Evolutionary conservation across 441 rosid species (phyloP).

Genomic region (Euphorbia schlechtendalii): DNA sequence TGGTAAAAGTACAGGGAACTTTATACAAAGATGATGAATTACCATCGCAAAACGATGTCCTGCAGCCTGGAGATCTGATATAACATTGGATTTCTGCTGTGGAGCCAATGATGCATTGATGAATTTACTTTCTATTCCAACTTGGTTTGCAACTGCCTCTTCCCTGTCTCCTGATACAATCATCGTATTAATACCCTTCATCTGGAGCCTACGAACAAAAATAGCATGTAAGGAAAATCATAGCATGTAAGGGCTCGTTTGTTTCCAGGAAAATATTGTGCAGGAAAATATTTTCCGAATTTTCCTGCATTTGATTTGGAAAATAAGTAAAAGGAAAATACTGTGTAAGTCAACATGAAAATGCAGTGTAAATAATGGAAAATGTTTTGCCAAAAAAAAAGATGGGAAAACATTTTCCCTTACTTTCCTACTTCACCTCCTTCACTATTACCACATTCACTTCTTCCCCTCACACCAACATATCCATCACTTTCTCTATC

Average conservation of each 20-base stretch:
- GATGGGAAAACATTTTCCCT: too few species aligned
- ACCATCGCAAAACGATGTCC: conserved; percentile 93
- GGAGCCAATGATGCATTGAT: conserved; percentile 74
- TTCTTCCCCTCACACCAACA: too few species aligned
- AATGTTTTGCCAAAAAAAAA: too few species aligned
- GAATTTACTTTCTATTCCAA: conserved; percentile 58
- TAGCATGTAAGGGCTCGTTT: not conserved
- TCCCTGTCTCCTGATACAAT: conserved; percentile 94
- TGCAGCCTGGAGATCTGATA: conserved; percentile 65
- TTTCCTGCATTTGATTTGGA: too few species aligned
- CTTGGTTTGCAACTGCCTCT: conserved; percentile 80
- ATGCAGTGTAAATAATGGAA: too few species aligned
- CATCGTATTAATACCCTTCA: conserved; percentile 71
- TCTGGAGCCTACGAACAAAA: conserved; percentile 50
- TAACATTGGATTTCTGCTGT: conserved; percentile 57
- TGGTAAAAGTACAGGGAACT: conserved; percentile 7
- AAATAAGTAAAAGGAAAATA: too few species aligned
- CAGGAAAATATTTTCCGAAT: not conserved
- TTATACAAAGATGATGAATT: conserved; percentile 14
- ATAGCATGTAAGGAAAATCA: conserved; percentile 8
- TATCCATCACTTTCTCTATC: too few species aligned
- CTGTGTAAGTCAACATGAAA: too few species aligned
- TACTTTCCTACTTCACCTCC: too few species aligned
- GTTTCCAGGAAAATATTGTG: too few species aligned
- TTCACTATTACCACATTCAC: too few species aligned